A percentile compares a stretch with the other conserved stretches of the same genome.
Conservation (phyloP, 495 filamentous ascomycete genomes). For the Oidiodendron maius region DNA sequence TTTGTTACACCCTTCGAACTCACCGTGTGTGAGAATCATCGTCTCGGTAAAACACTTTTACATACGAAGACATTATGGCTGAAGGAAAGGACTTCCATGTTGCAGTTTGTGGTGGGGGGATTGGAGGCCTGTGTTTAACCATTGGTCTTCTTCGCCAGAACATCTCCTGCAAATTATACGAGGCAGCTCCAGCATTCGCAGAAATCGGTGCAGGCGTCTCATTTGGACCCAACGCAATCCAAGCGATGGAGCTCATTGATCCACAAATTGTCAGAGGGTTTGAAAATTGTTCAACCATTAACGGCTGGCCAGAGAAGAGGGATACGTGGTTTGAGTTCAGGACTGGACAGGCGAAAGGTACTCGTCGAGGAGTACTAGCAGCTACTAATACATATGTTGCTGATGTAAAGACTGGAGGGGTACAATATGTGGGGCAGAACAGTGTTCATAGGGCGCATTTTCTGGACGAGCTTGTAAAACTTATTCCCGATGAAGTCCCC, state of each 20-base stretch:
- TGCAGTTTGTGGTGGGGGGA: conserved; percentile 20
- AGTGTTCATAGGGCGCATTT: conserved; percentile 52
- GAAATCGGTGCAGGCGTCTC: conserved; percentile 52
- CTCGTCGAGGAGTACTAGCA: conserved; percentile 15
- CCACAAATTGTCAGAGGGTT: conserved; percentile 36
- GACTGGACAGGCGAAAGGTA: conserved; percentile 10
- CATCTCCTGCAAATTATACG: conserved; percentile 19
- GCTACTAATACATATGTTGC: conserved; percentile 12
- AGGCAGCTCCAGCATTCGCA: conserved; percentile 16
- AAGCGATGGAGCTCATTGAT: conserved; percentile 49
- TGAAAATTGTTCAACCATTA: conserved; percentile 17
- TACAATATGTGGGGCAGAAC: conserved; percentile 14
- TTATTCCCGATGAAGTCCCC: conserved; percentile 42
- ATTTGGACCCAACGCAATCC: conserved; percentile 52
- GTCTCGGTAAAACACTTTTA: too few relatives aligned
- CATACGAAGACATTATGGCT: too few relatives aligned
- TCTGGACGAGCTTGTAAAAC: conserved; percentile 49
- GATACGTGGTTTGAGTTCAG: conserved; percentile 24
- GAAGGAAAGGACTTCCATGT: conserved; percentile 21
- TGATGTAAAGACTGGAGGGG: conserved; percentile 21
- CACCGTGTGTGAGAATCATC: too few relatives aligned
- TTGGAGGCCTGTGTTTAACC: conserved; percentile 17
- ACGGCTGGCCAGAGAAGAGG: conserved; percentile 17
- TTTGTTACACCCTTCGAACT: too few relatives aligned
- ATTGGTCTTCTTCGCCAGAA: conserved; percentile 22